phyloP scores from a whole-genome alignment of 2,329 filamentous ascomycete species.

The Ceratocystis destructans region DNA sequence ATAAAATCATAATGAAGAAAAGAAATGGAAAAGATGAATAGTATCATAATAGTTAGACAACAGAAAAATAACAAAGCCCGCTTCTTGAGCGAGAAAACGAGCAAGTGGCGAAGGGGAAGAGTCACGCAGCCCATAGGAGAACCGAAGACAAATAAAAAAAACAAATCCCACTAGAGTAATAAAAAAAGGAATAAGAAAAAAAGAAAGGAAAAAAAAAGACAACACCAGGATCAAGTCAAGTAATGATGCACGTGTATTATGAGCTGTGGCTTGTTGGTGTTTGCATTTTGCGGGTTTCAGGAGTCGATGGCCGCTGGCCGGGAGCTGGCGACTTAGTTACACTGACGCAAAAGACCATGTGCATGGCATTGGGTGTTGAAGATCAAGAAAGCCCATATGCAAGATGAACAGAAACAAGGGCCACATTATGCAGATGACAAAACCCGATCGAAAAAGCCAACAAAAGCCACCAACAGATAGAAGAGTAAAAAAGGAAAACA shows the following conservation, averaged over 20 bases:
- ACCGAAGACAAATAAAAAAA: slow-evolving; percentile 5
- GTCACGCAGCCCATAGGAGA: not conserved
- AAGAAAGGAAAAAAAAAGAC: not conserved
- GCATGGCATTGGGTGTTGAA: slow-evolving; percentile 1
- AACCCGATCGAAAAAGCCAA: not conserved
- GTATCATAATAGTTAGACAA: slow-evolving; percentile 6
- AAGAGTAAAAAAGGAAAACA: not conserved
- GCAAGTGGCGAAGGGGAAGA: not conserved
- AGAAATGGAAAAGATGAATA: not conserved
- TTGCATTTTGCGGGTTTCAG: slow-evolving; percentile 15
- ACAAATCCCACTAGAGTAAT: not conserved
- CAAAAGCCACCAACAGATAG: not conserved
- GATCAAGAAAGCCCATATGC: not conserved
- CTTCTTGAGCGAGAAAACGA: not conserved
- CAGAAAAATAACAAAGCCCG: not conserved
- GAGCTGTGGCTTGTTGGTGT: slow-evolving; percentile 10
- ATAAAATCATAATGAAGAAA: not conserved
- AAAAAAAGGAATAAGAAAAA: not conserved
- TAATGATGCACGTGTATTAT: not conserved
- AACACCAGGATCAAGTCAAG: not conserved
- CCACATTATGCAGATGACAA: not conserved
- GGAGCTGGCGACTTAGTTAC: slow-evolving; percentile 10
- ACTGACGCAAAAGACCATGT: slow-evolving; percentile 11
- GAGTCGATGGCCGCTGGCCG: slow-evolving; percentile 10
- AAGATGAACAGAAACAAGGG: not conserved